A percentile compares a stretch with the other conserved stretches of the same genome.
Conservation (phyloP, 1,284 basidiomycete genomes). For the Cryptococcus wingfieldii region DNA sequence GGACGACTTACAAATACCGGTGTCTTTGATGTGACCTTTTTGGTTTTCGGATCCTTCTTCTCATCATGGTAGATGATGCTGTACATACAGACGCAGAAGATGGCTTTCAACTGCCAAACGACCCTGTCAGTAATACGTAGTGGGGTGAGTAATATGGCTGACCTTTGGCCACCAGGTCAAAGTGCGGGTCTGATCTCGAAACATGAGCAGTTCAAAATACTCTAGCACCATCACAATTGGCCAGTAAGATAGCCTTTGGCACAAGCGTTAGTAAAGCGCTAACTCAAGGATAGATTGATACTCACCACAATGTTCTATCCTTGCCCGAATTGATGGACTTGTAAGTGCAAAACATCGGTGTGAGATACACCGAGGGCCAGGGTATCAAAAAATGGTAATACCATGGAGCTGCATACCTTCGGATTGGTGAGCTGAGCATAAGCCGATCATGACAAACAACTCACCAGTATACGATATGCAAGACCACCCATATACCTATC, state of each 20-base stretch:
- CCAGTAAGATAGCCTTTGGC: conserved; percentile 30
- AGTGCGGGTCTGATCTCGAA: conserved; percentile 19
- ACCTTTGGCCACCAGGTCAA: conserved; percentile 34
- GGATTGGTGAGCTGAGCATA: neutral
- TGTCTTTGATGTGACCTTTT: conserved; percentile 5
- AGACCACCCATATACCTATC: conserved; percentile 15
- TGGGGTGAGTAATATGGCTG: neutral
- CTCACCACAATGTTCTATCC: conserved; percentile 23
- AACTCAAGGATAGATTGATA: neutral
- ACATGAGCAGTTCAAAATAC: conserved; percentile 29
- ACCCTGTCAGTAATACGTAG: neutral
- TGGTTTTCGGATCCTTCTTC: conserved; percentile 8
- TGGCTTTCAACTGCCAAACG: conserved; percentile 23
- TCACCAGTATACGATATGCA: conserved; percentile 29
- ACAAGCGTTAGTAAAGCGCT: neutral
- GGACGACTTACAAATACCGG: conserved; percentile 13
- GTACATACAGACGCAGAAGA: conserved; percentile 23
- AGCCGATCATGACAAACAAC: neutral
- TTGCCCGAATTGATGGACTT: conserved; percentile 14
- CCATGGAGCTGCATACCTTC: conserved; percentile 26
- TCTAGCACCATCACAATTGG: conserved; percentile 21
- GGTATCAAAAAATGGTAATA: conserved; percentile 27
- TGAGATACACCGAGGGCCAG: conserved; percentile 22
- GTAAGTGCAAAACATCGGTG: conserved; percentile 22
- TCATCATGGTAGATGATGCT: conserved; percentile 11